Evolutionary conservation across 1,284 basidiomycete species (phyloP), one percentile per base, ranked within the genome.

Genomic region (Moniliophthora roreri): DNA sequence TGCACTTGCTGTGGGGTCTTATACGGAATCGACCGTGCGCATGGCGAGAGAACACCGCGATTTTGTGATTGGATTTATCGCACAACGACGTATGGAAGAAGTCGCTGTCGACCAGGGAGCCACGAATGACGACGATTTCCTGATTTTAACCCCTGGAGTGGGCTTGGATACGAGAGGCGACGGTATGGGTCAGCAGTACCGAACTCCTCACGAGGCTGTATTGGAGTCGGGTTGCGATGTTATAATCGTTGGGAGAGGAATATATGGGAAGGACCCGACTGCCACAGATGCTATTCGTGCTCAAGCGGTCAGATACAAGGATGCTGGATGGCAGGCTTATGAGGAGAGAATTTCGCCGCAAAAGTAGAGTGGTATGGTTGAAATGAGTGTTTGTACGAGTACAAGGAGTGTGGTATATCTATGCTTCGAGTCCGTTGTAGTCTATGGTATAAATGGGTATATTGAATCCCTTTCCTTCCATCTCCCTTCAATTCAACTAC

Each of bases 41-140:
- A 95, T 97, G 89, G 95, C 95, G 3, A 80, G 89, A 28, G 77
- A 77, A 20, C 78, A 89, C 60, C 78, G 80, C 32, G 88, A 95
- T 61, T 98, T 97, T 67, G 94, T 98, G 38, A 84, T 97, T 60
- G 95, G 95, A 1, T 99, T 99, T 73, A 95, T 99, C 64, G 95
- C 95, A 34, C 88, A 95, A 75, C 76, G 79, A 59, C 78, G 93
- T 38, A 89, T 95, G 79, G 90, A 93, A 60, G 80, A 80, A 10
- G 63, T 87, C 7, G 87, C 78, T 32, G 67, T 76, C 41, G 55
- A 63, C 26, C 63, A 65, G 11, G 71, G 65, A 4, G 69, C 76
- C 52, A 28, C 40, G 44, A 26, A 18, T 1, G 61, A 70, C 4
- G 75, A 93, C 60, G 97, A 99, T 70, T 97, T 95, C 68, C 70